Base-by-base conservation (phyloP, 1,284 basidiomycete species). In the Caloboletus firmus region DNA sequence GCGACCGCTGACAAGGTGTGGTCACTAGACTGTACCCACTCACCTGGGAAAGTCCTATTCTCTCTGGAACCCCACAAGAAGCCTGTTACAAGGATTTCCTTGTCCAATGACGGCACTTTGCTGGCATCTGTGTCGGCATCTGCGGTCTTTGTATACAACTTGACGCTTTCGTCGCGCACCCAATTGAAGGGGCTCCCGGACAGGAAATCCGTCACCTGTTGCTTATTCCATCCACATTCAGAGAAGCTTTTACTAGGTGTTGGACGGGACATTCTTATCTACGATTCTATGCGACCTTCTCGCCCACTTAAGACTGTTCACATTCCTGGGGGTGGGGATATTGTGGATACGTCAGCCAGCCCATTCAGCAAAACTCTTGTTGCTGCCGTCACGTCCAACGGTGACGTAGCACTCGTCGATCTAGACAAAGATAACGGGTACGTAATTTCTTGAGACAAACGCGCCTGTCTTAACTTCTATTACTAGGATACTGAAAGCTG, bases 391-490 rank as follows among this genome's bases (percentile, higher is more conserved):
- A 83, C 78, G 43, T 72, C 76, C n/a, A 73, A 70, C 5, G 85
- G 85, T 0, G 71, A 72, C 32, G 74, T 88, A 13, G 75, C 69
- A 5, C 73, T 89, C 9, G 69, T 89, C 44, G 87, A 90, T 62
- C 65, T 90, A 28, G 86, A 89, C 50, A 89, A 88, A 66, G 87
- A 89, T 57, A 85, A 83, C 62, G 79, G 79, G 86, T 88, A 59
- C 45, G 81, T 71, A 1, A 43, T 32, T 47, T 26, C 31, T 57
- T 11, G 22, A 36, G 18, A 44, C 26, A 13, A 35, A 13, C 9
- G 15, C 0, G 13, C 30, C 15, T 11, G 30, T 51, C 20, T 30
- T 52, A 13, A 55, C n/a, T 36, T 34, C 28, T 32, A 39, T 41
- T 49, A 52, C 51, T 52, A 87, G 86, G 13, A 68, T 85, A 36